Base-by-base conservation (phyloP, 2,329 filamentous ascomycete genomes). In the Penicillium sp. region DNA sequence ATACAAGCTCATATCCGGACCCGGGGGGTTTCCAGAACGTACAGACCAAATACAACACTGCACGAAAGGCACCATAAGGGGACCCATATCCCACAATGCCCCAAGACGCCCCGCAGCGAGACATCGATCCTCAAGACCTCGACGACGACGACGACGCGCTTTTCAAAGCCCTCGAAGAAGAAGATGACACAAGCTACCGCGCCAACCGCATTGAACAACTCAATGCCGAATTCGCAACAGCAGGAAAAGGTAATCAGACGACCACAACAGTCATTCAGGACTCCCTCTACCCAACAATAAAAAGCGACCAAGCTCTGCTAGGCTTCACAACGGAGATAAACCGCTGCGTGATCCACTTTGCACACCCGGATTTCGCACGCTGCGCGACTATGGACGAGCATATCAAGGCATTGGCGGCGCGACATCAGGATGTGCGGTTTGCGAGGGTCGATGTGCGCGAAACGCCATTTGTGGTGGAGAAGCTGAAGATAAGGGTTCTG, bases 381-480 rank as follows among this genome's bases (percentile, higher is more conserved):
- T 89, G 87, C 74, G 76, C 78, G 11, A 82, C 86, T 58, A 89
- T 89, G 87, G 86, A 89, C 70, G 78, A 78, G 53, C 85, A 86
- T 71, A 78, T 89, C 11, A 78, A 82, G 53, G 75, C 82, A 26
- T 71, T 82, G 41, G 77, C 79, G 23, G 63, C 67, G 48, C 70
- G 64, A 38, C 78, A 81, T 63, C 71, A 78, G 56, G 78, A 81
- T 58, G 74, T 79, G 15, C 74, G 76, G 6, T 83, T 83, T 69
- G 78, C 79, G 41, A 75, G 76, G 15, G 76, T 81, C 11, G 78
- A 82, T 68, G 81, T 82, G 58, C 78, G 76, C 13, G 72, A 79
- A 60, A 78, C 79, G 38, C 79, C 80, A 1, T 83, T 83, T 64
- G 70, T 83, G 47, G 80, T 81, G 6, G 76, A 80, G 68, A 83